These are phyloP conservation scores for Cyclotella cryptica DNA, from an alignment of 108 stramenopile species.

Conservation along the genomic window DNA sequence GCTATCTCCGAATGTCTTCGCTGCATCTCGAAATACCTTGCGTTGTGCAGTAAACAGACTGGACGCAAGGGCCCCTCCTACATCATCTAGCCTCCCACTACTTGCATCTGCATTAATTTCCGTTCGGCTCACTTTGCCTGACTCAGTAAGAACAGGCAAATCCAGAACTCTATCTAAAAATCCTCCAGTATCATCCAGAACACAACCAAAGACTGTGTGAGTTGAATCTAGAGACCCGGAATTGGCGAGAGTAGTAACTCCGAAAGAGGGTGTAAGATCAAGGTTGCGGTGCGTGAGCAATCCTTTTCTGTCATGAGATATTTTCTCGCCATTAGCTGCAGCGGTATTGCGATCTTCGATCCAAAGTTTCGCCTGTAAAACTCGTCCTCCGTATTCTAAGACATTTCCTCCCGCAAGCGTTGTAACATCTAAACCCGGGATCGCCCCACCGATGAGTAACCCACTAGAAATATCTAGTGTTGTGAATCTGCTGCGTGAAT, in stretches of 20 bases:
- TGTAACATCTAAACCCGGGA: slow-evolving; percentile 73
- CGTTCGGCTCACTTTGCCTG: slow-evolving; percentile 48
- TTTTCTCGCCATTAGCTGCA: neutral
- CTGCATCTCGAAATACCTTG: slow-evolving; percentile 80
- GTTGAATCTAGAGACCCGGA: slow-evolving; percentile 66
- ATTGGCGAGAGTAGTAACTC: slow-evolving; percentile 73
- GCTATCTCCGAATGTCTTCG: slow-evolving; percentile 82
- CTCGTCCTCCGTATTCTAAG: slow-evolving; percentile 70
- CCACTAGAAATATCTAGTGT: slow-evolving; percentile 75
- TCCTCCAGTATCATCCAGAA: slow-evolving; percentile 61
- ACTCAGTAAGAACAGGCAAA: slow-evolving; percentile 58
- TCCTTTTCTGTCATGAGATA: slow-evolving; percentile 69
- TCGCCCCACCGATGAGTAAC: slow-evolving; percentile 70
- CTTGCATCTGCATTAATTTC: slow-evolving; percentile 6
- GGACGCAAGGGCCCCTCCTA: slow-evolving; percentile 58
- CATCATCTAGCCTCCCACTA: neutral
- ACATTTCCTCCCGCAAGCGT: slow-evolving; percentile 65
- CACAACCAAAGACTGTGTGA: slow-evolving; percentile 82
- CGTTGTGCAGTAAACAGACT: slow-evolving; percentile 80
- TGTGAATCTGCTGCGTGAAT: slow-evolving; percentile 63
- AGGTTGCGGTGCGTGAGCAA: slow-evolving; percentile 80
- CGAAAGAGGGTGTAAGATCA: slow-evolving; percentile 77
- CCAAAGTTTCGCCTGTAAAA: slow-evolving; percentile 80
- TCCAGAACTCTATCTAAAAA: slow-evolving; percentile 69
- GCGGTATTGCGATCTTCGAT: slow-evolving; percentile 49